These are phyloP conservation scores for Heracleum sosnowskyi DNA, from an alignment of 129 eudicot genomes.

Conservation along the genomic window DNA sequence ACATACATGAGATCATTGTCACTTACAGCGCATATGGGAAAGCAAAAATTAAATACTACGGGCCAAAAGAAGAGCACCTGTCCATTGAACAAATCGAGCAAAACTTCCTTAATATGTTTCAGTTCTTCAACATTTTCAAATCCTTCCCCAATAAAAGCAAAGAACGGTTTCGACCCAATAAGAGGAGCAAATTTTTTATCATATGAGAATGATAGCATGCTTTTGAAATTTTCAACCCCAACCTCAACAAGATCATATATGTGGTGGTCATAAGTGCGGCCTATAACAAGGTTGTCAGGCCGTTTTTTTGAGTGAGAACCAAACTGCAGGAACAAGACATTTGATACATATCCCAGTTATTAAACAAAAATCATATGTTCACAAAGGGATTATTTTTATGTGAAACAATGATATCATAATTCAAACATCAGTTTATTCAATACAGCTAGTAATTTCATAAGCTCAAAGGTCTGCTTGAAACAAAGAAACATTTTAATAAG, in stretches of 20 bases:
- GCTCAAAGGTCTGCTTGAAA: not conserved
- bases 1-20: slow-evolving; percentile 3
- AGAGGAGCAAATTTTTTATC: slow-evolving; percentile 73
- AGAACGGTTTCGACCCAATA: slow-evolving; percentile 80
- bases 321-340: slow-evolving; percentile 36
- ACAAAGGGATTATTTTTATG: not conserved
- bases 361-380: not conserved
- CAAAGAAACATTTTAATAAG: not conserved
- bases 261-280: slow-evolving; percentile 85
- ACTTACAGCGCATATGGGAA: not conserved
- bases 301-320: slow-evolving; percentile 95
- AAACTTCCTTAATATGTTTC: slow-evolving; percentile 80
- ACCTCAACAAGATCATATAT: slow-evolving; percentile 90
- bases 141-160: slow-evolving; percentile 89
- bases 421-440: too few relatives aligned
- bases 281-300: slow-evolving; percentile 91
- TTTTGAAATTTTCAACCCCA: slow-evolving; percentile 84
- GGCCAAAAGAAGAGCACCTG: slow-evolving; percentile 33
- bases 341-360: not conserved
- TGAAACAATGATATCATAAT: too few relatives aligned
- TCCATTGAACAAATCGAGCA: slow-evolving; percentile 84
- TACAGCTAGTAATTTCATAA: not conserved
- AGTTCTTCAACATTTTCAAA: slow-evolving; percentile 78
- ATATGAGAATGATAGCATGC: slow-evolving; percentile 64
- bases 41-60: too few relatives aligned